Evolutionary conservation across 1,284 basidiomycete genomes (phyloP), one percentile per base, ranked within the genome.

Genomic region (Austropuccinia psidii): DNA sequence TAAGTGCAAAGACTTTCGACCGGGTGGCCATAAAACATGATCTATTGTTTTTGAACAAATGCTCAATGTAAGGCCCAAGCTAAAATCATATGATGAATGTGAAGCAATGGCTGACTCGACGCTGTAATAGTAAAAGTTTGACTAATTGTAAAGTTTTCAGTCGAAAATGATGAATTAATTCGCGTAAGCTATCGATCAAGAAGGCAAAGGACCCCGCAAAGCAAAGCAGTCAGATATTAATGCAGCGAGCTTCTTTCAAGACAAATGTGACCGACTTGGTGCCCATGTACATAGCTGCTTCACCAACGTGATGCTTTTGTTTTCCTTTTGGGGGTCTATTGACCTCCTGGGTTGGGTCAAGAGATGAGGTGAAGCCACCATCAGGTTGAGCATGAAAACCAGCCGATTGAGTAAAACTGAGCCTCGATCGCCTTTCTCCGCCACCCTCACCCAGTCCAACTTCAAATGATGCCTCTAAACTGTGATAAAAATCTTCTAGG

Each of bases 11-110:
- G 83, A 74, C 89, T 87, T 81, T 99, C 96, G 0, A 98, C 95
- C 0, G 95, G 95, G 79, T 97, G 93, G 8, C 95, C 95, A 78
- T 88, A 96, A 80, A 98, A 93, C 88, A 98, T 91, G 75, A 98
- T 90, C 91, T 94, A 79, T 33, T 6, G 31, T 60, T 11, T n/a
- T n/a, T n/a, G n/a, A n/a, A n/a, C n/a, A n/a, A n/a, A n/a, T n/a
- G n/a, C n/a, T n/a, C n/a, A n/a, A n/a, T n/a, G n/a, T n/a, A n/a
- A n/a, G n/a, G n/a, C n/a, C n/a, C 17, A 60, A 39, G 15, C 8
- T 24, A n/a, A 3, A 6, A 41, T 68, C 57, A 45, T 24, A 24
- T 47, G 24, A 55, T 47, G 49, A 58, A 27, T 19, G 64, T 31
- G 31, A 50, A 74, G 31, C 49, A 19, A 49, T 58, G 24, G 75